phyloP scores from a whole-genome alignment of 306 rosid genomes.

The Glycine soja region DNA sequence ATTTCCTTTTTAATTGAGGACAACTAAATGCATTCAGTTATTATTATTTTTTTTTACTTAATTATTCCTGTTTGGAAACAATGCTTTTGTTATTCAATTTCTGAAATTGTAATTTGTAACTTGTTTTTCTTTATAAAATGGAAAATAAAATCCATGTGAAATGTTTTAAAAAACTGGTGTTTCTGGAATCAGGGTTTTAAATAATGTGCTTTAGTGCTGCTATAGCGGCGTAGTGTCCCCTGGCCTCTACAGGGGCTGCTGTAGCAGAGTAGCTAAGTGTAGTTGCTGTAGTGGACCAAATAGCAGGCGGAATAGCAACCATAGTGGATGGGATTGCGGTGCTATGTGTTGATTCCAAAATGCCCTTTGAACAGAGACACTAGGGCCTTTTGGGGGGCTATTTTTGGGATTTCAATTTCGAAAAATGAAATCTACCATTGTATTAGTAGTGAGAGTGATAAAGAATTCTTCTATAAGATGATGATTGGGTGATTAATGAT shows the following conservation, averaged over 20 bases:
- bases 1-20: constrained; percentile 2
- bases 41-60: background rate
- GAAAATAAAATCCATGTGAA: constrained; percentile 1
- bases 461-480: too few relatives aligned
- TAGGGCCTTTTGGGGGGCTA: background rate
- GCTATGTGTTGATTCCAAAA: background rate
- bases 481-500: too few relatives aligned
- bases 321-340: background rate
- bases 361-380: background rate
- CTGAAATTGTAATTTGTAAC: background rate
- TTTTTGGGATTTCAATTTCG: background rate
- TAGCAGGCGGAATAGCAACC: background rate
- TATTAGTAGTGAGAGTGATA: too few relatives aligned
- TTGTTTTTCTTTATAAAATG: background rate
- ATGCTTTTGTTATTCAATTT: constrained; percentile 28
- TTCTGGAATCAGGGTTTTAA: constrained; percentile 16
- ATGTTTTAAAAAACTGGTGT: constrained; percentile 15
- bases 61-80: constrained; percentile 11
- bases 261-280: background rate
- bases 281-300: background rate
- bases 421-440: too few relatives aligned
- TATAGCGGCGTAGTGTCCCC: background rate
- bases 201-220: background rate
- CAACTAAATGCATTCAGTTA: constrained; percentile 9
- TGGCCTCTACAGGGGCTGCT: background rate